Evolutionary conservation across 768 basidiomycete species (phyloP).

Genomic region (Pulveroboletus ravenelii): DNA sequence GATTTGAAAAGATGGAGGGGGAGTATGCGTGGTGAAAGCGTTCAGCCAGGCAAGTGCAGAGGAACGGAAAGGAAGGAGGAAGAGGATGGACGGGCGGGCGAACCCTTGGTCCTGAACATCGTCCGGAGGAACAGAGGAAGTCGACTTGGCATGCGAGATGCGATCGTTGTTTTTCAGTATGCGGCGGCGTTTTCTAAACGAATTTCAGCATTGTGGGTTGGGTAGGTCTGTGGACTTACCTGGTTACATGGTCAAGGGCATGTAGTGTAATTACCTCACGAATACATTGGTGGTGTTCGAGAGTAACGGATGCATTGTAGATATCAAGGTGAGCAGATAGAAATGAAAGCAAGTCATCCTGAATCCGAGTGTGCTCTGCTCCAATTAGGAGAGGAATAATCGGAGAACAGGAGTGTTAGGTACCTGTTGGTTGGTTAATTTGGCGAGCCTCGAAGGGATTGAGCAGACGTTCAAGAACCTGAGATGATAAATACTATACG

Average conservation of each 20-base stretch:
- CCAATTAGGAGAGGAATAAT: constrained; percentile 4
- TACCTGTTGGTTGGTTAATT: constrained; percentile 51
- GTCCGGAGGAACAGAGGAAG: constrained; percentile 53
- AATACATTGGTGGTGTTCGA: constrained; percentile 56
- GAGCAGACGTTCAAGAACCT: constrained; percentile 58
- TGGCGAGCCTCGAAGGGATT: constrained; percentile 52
- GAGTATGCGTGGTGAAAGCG: constrained; percentile 73
- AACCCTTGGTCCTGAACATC: constrained; percentile 96
- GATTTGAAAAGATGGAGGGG: constrained; percentile 68
- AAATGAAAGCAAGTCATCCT: constrained; percentile 63
- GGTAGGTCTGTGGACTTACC: constrained; percentile 41
- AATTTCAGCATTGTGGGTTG: background rate
- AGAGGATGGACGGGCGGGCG: constrained; percentile 88
- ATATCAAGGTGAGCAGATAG: constrained; percentile 72
- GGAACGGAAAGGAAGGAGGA: constrained; percentile 92
- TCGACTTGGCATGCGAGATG: constrained; percentile 65
- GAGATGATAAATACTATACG: background rate
- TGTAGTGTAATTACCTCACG: constrained; percentile 76
- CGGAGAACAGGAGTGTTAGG: background rate
- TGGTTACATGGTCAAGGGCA: constrained; percentile 82
- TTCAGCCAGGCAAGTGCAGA: constrained; percentile 78
- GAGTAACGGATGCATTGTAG: constrained; percentile 61
- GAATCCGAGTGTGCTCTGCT: constrained; percentile 49
- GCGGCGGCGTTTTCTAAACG: constrained; percentile 75
- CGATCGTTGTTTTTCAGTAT: constrained; percentile 94